Percentiles rank a stretch among this genome's conserved stretches.
These are phyloP conservation scores for Alternaria sp. DNA, from an alignment of 2,329 filamentous ascomycete genomes.

Conservation along the genomic window DNA sequence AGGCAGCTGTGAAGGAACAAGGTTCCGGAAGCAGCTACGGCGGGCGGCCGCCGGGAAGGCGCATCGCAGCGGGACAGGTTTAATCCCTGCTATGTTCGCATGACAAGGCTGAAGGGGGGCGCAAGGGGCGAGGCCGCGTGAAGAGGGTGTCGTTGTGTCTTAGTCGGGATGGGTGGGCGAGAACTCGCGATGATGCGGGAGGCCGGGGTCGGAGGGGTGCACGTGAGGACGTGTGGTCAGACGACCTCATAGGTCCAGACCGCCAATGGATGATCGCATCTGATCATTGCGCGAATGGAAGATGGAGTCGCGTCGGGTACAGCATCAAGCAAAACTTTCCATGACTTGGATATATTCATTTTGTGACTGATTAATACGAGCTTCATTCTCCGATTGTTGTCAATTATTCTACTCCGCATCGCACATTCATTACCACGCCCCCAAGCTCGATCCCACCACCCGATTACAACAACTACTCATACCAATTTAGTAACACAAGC, in stretches of 20 bases:
- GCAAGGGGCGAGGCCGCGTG: not conserved
- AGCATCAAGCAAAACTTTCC: not conserved
- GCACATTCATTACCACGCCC: not conserved
- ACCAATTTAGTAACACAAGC: conserved; percentile 9
- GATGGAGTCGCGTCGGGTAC: not conserved
- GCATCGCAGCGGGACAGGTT: conserved; percentile 4
- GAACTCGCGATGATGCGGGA: not conserved
- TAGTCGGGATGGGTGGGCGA: not conserved
- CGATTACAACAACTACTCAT: conserved; percentile 9
- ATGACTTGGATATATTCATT: not conserved
- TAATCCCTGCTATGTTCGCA: conserved; percentile 1
- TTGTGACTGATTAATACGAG: not conserved
- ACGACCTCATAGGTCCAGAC: not conserved
- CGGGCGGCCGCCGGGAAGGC: conserved; percentile 10
- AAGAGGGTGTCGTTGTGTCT: not conserved
- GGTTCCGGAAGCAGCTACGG: conserved; percentile 9
- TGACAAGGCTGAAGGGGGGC: not conserved
- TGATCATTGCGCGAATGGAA: not conserved
- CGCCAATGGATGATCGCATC: not conserved
- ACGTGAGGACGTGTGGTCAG: conserved; percentile 10
- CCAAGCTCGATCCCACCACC: not conserved
- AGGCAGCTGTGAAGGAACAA: conserved; percentile 15
- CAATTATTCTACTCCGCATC: not conserved
- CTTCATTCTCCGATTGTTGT: not conserved
- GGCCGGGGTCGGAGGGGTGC: not conserved